Evolutionary conservation across 83 land plant species (phyloP), one percentile per base, ranked within the genome.

Genomic region (Picea abies): DNA sequence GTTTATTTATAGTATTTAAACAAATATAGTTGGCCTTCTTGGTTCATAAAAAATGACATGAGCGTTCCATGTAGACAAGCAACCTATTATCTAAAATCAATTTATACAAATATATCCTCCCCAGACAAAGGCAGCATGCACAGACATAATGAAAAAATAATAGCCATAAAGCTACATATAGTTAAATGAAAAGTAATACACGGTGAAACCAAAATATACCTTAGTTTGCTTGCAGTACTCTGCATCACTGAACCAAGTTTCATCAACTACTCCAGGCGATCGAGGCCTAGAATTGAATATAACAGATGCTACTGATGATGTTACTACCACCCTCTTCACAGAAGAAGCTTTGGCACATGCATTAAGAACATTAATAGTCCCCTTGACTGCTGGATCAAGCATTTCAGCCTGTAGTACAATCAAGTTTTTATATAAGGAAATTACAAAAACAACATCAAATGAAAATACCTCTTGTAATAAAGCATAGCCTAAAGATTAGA

Each of bases 341-440:
- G 94, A 85, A 6, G 87, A 63, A 44, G 82, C 47, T 86, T 95
- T 95, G 9, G 90, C 83, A 83, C 92, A 91, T 5, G 99, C 91
- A 29, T 70, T 79, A 60, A 96, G 90, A 56, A 96, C 98, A 89
- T 96, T 96, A 11, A 93, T 82, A 1, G 98, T 95, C n/a, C 99
- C 99, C 78, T 92, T 93, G 72, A 96, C 86, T 37, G 96, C 98
- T 66, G 99, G 98, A 71, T 93, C 95, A 75, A 96, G 73, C 60
- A 97, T 76, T 64, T 97, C 95, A 39, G 90, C 92, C 99, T 96
- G 93, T 65, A 85, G 56, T 49, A 49, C 56, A 49, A 49, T 10
- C 11, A 49, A 49, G 56, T 10, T 49, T 11, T 49, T 49, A 49
- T 8, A 49, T 49, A 49, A 49, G 56, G 11, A 49, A 49, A 49